Evolutionary conservation across 768 basidiomycete genomes (phyloP), one percentile per base, ranked within the genome.

Genomic region (Boletus barrowsii): DNA sequence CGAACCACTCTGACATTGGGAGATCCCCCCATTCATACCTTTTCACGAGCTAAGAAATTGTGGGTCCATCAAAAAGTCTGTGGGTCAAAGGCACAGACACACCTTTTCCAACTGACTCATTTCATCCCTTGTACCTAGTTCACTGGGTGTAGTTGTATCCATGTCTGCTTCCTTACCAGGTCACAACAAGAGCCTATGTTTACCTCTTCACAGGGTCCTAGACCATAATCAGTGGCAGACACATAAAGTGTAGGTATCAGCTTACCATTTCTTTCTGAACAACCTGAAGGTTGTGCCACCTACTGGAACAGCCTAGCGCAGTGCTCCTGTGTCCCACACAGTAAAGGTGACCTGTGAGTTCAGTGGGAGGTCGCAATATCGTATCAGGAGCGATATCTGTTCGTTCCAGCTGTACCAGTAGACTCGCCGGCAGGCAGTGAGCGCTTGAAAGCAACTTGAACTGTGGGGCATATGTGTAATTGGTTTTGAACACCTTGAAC

Each of bases 31-130:
- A 79, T 63, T 98, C 94, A 62, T 95, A 94, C 70, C 97, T 97
- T 78, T 98, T 97, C 49, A 99, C 90, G 17, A 90, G 78, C 87
- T 90, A 51, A 32, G 52, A 51, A 11, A 37, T 41, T 5, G 20
- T 8, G 11, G 10, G 18, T 17, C 48, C 26, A 24, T 48, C 35
- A 40, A 20, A 45, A 49, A 24, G 22, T 36, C 17, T 8, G 29
- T 11, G 15, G 8, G 47, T 22, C 10, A 18, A 36, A 3, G 18
- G 22, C 35, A 33, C 7, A 20, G 33, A 42, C 74, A 29, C 42
- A 89, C 93, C 82, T 93, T 93, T 71, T 98, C 95, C 44, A 99
- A 70, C 42, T 95, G 77, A 4, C 94, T 96, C 91, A 96, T 94
- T 70, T 98, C 97, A 64, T 99, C 97, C 55, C 82, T 79, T 0